phyloP scores from a whole-genome alignment of 2,329 filamentous ascomycete species.

The Fusarium cyanostomum region DNA sequence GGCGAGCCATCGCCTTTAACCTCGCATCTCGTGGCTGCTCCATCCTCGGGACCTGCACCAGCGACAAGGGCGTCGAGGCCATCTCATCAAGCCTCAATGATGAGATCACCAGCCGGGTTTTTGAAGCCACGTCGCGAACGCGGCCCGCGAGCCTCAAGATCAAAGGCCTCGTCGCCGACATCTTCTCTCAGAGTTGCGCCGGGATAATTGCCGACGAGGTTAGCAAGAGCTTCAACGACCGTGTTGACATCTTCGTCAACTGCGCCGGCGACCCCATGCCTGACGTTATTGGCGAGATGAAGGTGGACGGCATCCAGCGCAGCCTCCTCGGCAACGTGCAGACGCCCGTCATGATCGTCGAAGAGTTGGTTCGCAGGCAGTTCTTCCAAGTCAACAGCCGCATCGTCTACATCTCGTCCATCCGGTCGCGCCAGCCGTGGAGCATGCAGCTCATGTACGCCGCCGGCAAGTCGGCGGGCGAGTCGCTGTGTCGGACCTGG shows the following conservation, averaged over 20 bases:
- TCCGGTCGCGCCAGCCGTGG: constrained; percentile 47
- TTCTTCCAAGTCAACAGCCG: constrained; percentile 47
- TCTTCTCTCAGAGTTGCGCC: constrained; percentile 44
- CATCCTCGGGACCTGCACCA: constrained; percentile 47
- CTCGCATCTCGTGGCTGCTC: constrained; percentile 44
- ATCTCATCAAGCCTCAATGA: constrained; percentile 34
- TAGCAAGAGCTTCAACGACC: constrained; percentile 30
- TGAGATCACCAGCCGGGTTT: constrained; percentile 32
- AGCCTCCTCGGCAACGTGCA: constrained; percentile 50
- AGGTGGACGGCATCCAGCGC: constrained; percentile 40
- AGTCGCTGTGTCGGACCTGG: constrained; percentile 50
- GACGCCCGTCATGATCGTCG: constrained; percentile 48
- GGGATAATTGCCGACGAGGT: constrained; percentile 42
- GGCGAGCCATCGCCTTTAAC: constrained; percentile 42
- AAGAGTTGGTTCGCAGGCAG: constrained; percentile 45
- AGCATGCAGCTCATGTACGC: constrained; percentile 48
- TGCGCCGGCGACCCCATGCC: constrained; percentile 46
- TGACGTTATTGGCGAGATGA: constrained; percentile 43
- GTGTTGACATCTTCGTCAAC: constrained; percentile 49
- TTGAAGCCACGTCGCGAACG: constrained; percentile 17
- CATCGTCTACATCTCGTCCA: constrained; percentile 49
- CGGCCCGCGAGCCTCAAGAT: constrained; percentile 32
- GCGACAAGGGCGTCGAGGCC: constrained; percentile 22
- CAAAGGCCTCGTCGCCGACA: constrained; percentile 43
- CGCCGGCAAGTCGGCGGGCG: constrained; percentile 48